phyloP scores from a whole-genome alignment of 768 basidiomycete species.

The Termitomyces sp. region DNA sequence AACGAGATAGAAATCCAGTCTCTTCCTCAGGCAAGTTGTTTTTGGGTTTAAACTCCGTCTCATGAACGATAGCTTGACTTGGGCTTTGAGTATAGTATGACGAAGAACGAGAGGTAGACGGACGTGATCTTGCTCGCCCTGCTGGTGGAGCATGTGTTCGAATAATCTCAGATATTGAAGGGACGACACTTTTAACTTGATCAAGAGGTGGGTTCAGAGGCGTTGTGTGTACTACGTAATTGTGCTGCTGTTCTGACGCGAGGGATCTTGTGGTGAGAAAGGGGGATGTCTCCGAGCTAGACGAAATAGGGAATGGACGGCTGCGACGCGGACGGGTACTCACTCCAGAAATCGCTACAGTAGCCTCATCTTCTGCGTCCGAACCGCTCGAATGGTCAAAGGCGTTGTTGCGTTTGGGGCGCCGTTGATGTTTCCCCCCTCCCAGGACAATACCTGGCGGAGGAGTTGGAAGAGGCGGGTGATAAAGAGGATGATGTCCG shows the following conservation, averaged over 20 bases:
- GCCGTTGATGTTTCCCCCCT: constrained; percentile 32
- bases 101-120: constrained; percentile 37
- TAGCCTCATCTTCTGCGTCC: constrained; percentile 40
- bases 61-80: constrained; percentile 41
- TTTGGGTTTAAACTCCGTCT: constrained; percentile 50
- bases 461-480: constrained; percentile 79
- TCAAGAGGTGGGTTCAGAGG: constrained; percentile 16
- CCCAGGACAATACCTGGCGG: constrained; percentile 78
- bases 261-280: constrained; percentile 13
- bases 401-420: constrained; percentile 21
- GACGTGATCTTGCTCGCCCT: constrained; percentile 43
- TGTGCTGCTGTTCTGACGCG: constrained; percentile 4
- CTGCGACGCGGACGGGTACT: constrained; percentile 29
- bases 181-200: constrained; percentile 48
- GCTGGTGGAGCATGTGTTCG: constrained; percentile 68
- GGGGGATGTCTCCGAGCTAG: constrained; percentile 17
- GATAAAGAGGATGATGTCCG: constrained; percentile 70
- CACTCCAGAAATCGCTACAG: constrained; percentile 20
- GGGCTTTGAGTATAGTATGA: constrained; percentile 45
- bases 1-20: constrained; percentile 64
- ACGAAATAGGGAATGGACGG: constrained; percentile 26
- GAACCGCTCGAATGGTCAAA: constrained; percentile 39
- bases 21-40: constrained; percentile 51
- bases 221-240: constrained; percentile 6
- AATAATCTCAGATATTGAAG: constrained; percentile 88